Evolutionary conservation across 2,329 filamentous ascomycete species (phyloP).

Genomic region (Rhinocladiella similis): DNA sequence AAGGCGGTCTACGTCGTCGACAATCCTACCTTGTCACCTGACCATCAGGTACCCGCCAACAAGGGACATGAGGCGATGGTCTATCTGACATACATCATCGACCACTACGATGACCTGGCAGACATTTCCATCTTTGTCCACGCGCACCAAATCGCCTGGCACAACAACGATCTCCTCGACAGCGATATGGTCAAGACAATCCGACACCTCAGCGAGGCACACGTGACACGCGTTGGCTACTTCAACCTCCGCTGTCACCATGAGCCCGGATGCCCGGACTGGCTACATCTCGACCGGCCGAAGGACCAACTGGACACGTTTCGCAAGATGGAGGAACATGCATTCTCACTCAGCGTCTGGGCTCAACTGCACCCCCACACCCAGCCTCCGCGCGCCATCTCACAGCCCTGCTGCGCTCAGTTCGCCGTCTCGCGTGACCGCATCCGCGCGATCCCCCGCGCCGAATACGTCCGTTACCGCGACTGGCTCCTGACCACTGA

Average conservation of each 20-base stretch:
- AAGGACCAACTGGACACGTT: constrained; percentile 42
- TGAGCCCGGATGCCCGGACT: constrained; percentile 59
- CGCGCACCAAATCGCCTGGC: constrained; percentile 57
- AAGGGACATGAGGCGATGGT: too few relatives aligned
- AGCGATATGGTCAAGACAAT: constrained; percentile 54
- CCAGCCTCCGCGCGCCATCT: constrained; percentile 50
- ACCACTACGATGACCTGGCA: too few relatives aligned
- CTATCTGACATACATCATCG: too few relatives aligned
- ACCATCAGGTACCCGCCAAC: too few relatives aligned
- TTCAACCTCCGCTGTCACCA: constrained; percentile 62
- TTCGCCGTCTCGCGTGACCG: constrained; percentile 61
- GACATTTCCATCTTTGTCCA: constrained; percentile 64
- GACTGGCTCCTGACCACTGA: constrained; percentile 62
- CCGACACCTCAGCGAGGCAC: constrained; percentile 51
- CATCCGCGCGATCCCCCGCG: constrained; percentile 54
- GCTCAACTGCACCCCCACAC: constrained; percentile 48
- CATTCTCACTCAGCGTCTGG: constrained; percentile 47
- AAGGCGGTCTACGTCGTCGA: too few relatives aligned
- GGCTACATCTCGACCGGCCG: too few relatives aligned
- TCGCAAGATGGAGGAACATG: constrained; percentile 48
- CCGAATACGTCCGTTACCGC: constrained; percentile 57
- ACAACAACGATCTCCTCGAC: constrained; percentile 57
- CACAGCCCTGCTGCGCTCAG: constrained; percentile 60
- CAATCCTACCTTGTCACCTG: too few relatives aligned
- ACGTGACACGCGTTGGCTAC: constrained; percentile 55